Evolutionary conservation across 176 grass and related monocot species (phyloP).

Genomic region (Chrysopogon serrulatus): DNA sequence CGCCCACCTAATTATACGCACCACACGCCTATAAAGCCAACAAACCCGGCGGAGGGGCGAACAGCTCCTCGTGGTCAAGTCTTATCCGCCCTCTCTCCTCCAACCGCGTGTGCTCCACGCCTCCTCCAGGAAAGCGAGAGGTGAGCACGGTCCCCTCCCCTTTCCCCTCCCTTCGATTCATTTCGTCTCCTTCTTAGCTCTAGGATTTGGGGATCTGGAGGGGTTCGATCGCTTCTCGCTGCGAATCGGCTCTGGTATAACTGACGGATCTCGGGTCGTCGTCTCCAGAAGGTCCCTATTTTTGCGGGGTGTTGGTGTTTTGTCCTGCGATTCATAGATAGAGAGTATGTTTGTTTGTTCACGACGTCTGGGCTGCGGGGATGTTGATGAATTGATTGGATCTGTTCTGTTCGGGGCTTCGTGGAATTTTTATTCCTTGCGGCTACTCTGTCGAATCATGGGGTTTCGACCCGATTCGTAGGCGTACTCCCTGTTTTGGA

Average conservation of each 20-base stretch:
- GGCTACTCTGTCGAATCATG: neutral
- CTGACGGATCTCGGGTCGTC: neutral
- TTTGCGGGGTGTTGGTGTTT: neutral
- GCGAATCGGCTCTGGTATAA: neutral
- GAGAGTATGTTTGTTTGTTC: neutral
- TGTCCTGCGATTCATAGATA: neutral
- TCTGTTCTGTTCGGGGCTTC: neutral
- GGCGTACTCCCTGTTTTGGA: neutral
- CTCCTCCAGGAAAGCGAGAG: neutral
- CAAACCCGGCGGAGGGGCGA: neutral
- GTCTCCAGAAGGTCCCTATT: neutral
- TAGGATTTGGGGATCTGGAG: neutral
- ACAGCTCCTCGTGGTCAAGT: neutral
- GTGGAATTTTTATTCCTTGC: neutral
- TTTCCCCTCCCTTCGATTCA: neutral
- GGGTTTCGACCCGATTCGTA: neutral
- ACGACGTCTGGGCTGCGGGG: too few species aligned
- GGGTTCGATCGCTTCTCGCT: neutral
- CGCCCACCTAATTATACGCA: constrained; percentile 17
- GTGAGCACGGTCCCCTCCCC: neutral
- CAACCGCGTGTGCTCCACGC: neutral
- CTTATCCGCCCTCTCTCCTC: neutral
- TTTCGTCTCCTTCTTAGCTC: neutral
- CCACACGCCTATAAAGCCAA: constrained; percentile 14
- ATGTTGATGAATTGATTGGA: neutral